phyloP scores from a whole-genome alignment of 2,329 filamentous ascomycete genomes.

The Hypoxylon sp. region DNA sequence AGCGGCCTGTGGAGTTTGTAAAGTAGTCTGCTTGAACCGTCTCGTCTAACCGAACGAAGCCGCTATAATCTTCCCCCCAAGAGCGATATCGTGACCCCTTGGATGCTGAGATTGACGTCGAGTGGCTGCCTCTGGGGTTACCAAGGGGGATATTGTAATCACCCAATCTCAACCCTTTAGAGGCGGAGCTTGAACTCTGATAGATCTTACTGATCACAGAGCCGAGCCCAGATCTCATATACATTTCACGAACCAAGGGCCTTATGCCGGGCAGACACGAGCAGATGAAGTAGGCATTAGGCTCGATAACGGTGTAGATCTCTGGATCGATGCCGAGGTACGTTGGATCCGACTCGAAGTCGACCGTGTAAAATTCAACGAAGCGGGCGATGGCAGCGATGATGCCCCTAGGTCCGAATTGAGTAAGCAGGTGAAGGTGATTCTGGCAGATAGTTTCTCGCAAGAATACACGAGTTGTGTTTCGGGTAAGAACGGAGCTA shows the following conservation, averaged over 20 bases:
- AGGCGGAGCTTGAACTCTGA: not conserved
- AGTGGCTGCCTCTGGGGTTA: too few relatives aligned
- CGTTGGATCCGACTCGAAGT: conserved; percentile 1
- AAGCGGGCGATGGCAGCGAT: conserved; percentile 2
- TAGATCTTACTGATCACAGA: not conserved
- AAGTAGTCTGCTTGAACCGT: too few relatives aligned
- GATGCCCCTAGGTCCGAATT: not conserved
- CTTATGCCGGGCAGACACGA: conserved; percentile 4
- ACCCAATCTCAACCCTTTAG: too few relatives aligned
- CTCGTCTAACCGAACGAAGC: too few relatives aligned
- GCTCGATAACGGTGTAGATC: conserved; percentile 1
- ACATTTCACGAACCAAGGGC: not conserved
- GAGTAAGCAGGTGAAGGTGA: not conserved
- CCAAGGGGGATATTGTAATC: too few relatives aligned
- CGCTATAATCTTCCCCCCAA: too few relatives aligned
- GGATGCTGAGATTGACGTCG: too few relatives aligned
- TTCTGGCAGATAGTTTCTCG: too few relatives aligned
- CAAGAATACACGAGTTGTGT: not conserved
- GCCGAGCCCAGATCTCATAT: not conserved
- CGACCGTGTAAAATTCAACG: not conserved
- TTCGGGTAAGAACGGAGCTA: not conserved
- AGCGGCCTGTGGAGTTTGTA: too few relatives aligned
- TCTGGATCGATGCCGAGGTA: not conserved
- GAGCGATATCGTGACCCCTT: too few relatives aligned
- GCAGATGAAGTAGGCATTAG: conserved; percentile 9